phyloP scores from a whole-genome alignment of 495 filamentous ascomycete genomes.

The Bacidia rubella region DNA sequence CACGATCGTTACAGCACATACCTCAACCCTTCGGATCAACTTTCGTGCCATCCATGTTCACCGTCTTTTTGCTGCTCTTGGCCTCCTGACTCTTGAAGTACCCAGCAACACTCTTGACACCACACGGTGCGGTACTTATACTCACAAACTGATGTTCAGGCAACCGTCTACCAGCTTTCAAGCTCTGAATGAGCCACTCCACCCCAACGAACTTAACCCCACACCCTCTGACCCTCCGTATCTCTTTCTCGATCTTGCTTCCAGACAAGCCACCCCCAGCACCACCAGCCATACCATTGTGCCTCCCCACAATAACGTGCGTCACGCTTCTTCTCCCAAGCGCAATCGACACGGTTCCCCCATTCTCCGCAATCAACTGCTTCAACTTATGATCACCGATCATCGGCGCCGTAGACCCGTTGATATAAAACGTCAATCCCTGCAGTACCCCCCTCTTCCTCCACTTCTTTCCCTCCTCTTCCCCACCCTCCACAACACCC shows the following conservation, averaged over 20 bases:
- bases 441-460: conserved; percentile 42
- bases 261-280: conserved; percentile 69
- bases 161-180: conserved; percentile 59
- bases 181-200: conserved; percentile 51
- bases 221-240: conserved; percentile 44
- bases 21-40: neutral
- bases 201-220: conserved; percentile 71
- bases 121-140: conserved; percentile 42
- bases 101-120: conserved; percentile 48
- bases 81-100: conserved; percentile 27
- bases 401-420: conserved; percentile 67
- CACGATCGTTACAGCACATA: neutral
- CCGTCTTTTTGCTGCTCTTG: neutral
- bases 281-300: conserved; percentile 35
- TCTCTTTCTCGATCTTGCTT: conserved; percentile 73
- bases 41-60: neutral
- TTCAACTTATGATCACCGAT: conserved; percentile 83
- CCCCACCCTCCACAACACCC: conserved; percentile 17
- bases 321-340: conserved; percentile 63
- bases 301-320: conserved; percentile 68
- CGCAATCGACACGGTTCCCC: conserved; percentile 51
- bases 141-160: conserved; percentile 57
- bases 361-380: conserved; percentile 57
- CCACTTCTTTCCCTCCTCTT: conserved; percentile 20
- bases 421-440: conserved; percentile 65